phyloP scores from a whole-genome alignment of 768 basidiomycete species.

The Hysterangium stoloniferum region DNA sequence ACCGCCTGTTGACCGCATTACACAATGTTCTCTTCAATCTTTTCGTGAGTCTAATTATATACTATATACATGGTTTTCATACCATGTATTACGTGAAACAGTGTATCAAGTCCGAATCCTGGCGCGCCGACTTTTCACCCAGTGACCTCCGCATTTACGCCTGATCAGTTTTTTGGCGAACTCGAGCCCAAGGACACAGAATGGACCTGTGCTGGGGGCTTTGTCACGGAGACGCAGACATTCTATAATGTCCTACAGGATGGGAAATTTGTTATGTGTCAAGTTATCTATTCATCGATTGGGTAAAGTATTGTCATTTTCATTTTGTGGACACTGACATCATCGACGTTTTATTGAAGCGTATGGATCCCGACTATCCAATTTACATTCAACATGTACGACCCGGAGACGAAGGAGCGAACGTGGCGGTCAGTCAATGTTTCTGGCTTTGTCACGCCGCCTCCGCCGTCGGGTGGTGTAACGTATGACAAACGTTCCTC shows the following conservation, averaged over 20 bases:
- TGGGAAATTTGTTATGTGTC: conserved; percentile 71
- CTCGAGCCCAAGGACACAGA: conserved; percentile 69
- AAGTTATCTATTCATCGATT: conserved; percentile 81
- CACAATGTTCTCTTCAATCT: conserved; percentile 72
- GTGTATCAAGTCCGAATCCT: conserved; percentile 4
- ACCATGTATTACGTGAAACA: conserved; percentile 3
- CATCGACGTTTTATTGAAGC: conserved; percentile 32
- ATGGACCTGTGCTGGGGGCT: conserved; percentile 75
- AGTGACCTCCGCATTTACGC: conserved; percentile 52
- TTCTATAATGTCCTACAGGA: conserved; percentile 82
- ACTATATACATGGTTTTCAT: neutral
- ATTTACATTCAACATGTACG: conserved; percentile 83
- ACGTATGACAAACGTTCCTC: conserved; percentile 73
- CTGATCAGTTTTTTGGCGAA: conserved; percentile 62
- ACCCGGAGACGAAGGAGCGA: conserved; percentile 65
- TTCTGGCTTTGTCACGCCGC: conserved; percentile 66
- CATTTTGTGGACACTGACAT: conserved; percentile 11
- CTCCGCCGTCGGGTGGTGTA: conserved; percentile 27
- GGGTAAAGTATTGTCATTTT: conserved; percentile 56
- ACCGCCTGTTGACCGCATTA: too few relatives aligned
- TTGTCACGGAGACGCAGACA: conserved; percentile 83
- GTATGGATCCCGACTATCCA: conserved; percentile 94
- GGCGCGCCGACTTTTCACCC: conserved; percentile 76
- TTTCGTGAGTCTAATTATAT: conserved; percentile 52
- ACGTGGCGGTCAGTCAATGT: conserved; percentile 87